These are phyloP conservation scores for Pholiota conissans DNA, from an alignment of 768 basidiomycete species.

Conservation along the genomic window DNA sequence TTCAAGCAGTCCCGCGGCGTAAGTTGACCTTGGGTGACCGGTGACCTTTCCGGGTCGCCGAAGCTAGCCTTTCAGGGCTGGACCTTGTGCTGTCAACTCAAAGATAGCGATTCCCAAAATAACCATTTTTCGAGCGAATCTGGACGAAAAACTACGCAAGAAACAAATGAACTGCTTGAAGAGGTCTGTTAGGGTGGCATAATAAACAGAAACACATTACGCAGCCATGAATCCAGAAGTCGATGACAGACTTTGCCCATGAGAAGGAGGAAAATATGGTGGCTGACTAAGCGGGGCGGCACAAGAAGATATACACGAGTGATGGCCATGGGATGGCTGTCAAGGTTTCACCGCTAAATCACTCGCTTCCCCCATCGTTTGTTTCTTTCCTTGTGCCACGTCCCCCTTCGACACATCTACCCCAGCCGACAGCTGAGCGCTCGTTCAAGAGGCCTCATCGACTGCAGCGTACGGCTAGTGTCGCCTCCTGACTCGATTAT, in stretches of 20 bases:
- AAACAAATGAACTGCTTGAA: neutral
- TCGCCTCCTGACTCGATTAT: neutral
- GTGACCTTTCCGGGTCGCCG: too few species aligned
- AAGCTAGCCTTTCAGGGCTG: neutral
- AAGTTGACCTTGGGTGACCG: neutral
- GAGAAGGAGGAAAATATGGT: too few species aligned
- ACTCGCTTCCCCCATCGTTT: neutral
- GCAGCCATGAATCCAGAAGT: neutral
- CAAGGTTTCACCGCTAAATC: neutral
- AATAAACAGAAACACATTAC: neutral
- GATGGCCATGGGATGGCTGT: neutral
- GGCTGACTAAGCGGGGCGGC: neutral
- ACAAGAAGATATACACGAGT: neutral
- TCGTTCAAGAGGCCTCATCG: neutral
- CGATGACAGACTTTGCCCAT: too few species aligned
- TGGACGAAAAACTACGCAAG: neutral
- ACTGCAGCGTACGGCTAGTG: neutral
- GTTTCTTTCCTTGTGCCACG: neutral
- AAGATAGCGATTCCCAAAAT: neutral
- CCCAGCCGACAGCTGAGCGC: neutral
- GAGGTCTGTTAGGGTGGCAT: neutral
- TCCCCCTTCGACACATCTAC: neutral
- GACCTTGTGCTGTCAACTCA: neutral
- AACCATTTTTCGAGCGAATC: neutral
- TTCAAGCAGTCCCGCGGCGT: too few species aligned